Evolutionary conservation across 306 rosid genomes (phyloP), one percentile per base, ranked within the genome.

Genomic region (Sophora flavescens): DNA sequence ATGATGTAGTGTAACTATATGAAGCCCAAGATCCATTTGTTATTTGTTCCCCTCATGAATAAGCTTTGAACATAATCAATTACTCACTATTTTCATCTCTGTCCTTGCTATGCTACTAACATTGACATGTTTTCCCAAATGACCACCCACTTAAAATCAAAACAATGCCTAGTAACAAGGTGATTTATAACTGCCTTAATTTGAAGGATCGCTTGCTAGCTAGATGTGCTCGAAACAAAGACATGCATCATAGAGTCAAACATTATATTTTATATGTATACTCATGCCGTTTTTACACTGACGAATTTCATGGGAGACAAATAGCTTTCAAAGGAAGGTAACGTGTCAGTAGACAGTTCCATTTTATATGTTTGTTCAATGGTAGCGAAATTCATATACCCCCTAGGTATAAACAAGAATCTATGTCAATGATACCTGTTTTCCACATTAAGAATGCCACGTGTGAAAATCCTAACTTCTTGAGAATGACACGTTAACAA

Each of bases 401-500:
- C 22, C 22, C 22, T 22, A 22, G 1, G 22, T 22, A 1, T 22
- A 22, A 22, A 22, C 22, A 22, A 22, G 22, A 22, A 22, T 22
- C 22, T 22, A 22, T 22, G 22, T 22, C 48, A 47, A 32, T 50
- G 48, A 57, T 13, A 22, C 6, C 35, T 71, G 8, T 81, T 58
- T 70, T 39, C 76, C 74, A 68, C 84, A 26, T 68, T 59, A 72
- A 2, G 28, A 59, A 42, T 67, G 81, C 74, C 69, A 67, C 62
- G 16, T 81, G 70, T 32, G 74, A 72, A 62, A 63, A 42, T 68
- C 22, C 14, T 22, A 51, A 52, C 42, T 72, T 38, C 26, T 60
- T 77, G 88, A 86, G 74, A 85, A 80, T 72, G 89, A 88, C 85
- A 70, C 78, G 78, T 84, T 84, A 87, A 92, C 90, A 80, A 80